phyloP scores from a whole-genome alignment of 139 green algal genomes.

The Picochlorum sp. region DNA sequence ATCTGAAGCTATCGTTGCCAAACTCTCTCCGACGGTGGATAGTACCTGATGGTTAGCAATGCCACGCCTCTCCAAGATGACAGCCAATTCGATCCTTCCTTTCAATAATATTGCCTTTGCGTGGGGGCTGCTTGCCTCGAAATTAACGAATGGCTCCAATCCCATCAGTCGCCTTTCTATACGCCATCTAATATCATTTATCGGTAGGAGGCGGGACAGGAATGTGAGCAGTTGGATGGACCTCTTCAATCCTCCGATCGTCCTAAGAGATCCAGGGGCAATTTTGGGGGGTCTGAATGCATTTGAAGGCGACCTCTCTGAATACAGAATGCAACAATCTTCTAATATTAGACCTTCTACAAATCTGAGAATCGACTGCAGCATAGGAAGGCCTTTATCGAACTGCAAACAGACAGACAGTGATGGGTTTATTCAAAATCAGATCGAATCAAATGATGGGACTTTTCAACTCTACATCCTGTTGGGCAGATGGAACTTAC shows the following conservation, averaged over 20 bases:
- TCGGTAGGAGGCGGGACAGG: not conserved
- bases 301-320: too few relatives aligned
- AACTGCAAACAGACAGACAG: too few relatives aligned
- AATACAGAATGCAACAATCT: too few relatives aligned
- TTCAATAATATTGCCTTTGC: not conserved
- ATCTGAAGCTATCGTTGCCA: not conserved
- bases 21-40: not conserved
- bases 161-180: not conserved
- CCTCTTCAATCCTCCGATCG: not conserved
- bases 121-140: not conserved
- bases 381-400: too few relatives aligned
- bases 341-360: too few relatives aligned
- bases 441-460: too few relatives aligned
- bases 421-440: too few relatives aligned
- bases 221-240: not conserved
- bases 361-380: too few relatives aligned
- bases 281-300: not conserved
- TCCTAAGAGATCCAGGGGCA: not conserved
- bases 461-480: too few relatives aligned
- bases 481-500: too few relatives aligned
- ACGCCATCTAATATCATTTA: not conserved
- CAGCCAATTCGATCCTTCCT: not conserved
- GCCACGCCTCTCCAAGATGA: not conserved
- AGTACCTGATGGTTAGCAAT: not conserved
- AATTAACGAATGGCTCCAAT: slow-evolving; percentile 3